Percentiles rank a stretch among this genome's conserved stretches.
Conservation (phyloP, 2,329 filamentous ascomycete species). For the Onygenales sp. region DNA sequence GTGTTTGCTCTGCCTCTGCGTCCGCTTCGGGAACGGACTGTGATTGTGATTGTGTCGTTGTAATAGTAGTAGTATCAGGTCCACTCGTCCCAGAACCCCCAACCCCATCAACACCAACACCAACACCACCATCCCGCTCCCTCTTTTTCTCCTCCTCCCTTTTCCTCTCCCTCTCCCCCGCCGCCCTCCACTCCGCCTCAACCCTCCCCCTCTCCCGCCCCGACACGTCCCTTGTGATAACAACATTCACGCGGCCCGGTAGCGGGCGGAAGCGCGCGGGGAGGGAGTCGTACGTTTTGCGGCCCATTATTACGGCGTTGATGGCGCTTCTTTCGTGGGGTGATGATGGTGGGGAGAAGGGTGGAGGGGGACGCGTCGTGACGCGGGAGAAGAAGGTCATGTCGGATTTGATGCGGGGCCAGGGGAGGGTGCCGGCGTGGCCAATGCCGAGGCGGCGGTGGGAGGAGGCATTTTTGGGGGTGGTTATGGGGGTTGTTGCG, state of each 20-base stretch:
- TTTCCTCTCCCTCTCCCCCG: constrained; percentile 17
- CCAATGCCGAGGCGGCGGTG: constrained; percentile 77
- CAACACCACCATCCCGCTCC: background rate
- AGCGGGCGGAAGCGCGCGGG: constrained; percentile 70
- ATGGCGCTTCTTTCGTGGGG: constrained; percentile 9
- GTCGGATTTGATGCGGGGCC: constrained; percentile 79
- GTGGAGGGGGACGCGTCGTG: constrained; percentile 52
- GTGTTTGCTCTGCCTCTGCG: constrained; percentile 14
- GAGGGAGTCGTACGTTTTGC: constrained; percentile 93
- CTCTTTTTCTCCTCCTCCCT: constrained; percentile 8
- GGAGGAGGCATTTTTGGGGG: constrained; percentile 34
- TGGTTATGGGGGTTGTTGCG: constrained; percentile 56
- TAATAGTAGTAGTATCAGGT: constrained; percentile 1
- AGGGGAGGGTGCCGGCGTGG: constrained; percentile 66
- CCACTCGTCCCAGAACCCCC: no score
- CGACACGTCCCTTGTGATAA: constrained; percentile 52
- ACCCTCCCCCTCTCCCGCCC: constrained; percentile 23
- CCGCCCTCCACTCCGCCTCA: constrained; percentile 24
- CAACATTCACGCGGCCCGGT: constrained; percentile 68
- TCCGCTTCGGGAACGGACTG: constrained; percentile 2
- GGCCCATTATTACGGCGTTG: constrained; percentile 91
- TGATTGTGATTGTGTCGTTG: background rate
- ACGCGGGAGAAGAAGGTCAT: constrained; percentile 93
- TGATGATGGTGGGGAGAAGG: constrained; percentile 7
- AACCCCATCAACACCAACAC: no score